Percentiles rank a stretch among this genome's conserved stretches.
phyloP scores from a whole-genome alignment of 257 asterid species.

The Marsdenia floribunda region DNA sequence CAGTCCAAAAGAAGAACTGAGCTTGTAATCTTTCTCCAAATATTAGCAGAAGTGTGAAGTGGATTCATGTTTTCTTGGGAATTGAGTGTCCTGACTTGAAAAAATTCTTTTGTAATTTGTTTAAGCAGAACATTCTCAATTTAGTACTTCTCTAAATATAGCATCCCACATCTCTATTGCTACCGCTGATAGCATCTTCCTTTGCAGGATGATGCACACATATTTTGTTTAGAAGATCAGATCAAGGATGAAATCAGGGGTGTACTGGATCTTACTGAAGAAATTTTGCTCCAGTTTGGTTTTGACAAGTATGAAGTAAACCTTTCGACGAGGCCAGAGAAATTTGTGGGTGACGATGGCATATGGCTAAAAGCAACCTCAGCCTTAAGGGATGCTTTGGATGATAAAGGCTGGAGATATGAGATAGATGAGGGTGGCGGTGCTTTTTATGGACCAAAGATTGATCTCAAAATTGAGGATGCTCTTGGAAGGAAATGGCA shows the following conservation, averaged over 20 bases:
- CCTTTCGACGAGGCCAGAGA: conserved; percentile 96
- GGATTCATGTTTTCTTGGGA: neutral
- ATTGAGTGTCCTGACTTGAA: neutral
- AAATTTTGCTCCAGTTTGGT: conserved; percentile 77
- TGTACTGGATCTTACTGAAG: conserved; percentile 93
- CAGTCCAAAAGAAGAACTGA: neutral
- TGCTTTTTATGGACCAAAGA: conserved; percentile 97
- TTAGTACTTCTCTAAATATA: neutral
- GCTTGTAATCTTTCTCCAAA: neutral
- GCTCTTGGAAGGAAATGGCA: conserved; percentile 99
- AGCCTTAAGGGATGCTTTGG: conserved; percentile 79
- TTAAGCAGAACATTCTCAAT: neutral
- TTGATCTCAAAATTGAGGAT: conserved; percentile 95
- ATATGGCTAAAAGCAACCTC: conserved; percentile 89
- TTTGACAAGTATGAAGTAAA: conserved; percentile 85
- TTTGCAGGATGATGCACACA: conserved; percentile 95
- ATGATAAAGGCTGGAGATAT: conserved; percentile 88
- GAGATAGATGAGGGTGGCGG: conserved; percentile 95
- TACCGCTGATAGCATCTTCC: neutral
- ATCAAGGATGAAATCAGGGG: conserved; percentile 88
- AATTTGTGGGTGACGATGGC: conserved; percentile 73
- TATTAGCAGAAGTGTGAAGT: neutral
- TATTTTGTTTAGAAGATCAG: conserved; percentile 89
- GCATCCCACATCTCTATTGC: neutral
- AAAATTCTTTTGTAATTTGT: neutral